A percentile compares a stretch with the other conserved stretches of the same genome.
Evolutionary conservation across 306 rosid species (phyloP).

Genomic region (Quercus alba): DNA sequence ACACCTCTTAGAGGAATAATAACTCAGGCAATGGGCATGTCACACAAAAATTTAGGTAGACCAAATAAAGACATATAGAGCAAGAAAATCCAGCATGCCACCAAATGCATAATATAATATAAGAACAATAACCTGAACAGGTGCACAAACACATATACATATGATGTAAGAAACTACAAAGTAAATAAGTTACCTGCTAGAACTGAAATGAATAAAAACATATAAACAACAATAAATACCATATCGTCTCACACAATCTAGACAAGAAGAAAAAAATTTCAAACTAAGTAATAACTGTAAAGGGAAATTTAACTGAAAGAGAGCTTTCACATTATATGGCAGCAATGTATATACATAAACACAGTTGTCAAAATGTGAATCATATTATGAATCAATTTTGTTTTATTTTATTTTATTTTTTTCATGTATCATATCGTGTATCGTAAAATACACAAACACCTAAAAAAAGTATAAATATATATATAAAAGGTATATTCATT

Average conservation of each 20-base stretch:
- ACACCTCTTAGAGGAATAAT: slow-evolving; percentile 9
- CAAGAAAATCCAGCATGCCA: neutral
- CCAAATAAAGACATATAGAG: neutral
- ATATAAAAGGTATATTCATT: too few species aligned
- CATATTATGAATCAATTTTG: too few species aligned
- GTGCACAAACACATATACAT: neutral
- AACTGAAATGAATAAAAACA: neutral
- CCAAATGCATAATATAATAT: neutral
- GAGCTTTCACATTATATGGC: slow-evolving; percentile 9
- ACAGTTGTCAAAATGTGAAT: too few species aligned
- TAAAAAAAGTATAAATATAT: too few species aligned
- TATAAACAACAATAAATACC: neutral
- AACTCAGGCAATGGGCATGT: neutral
- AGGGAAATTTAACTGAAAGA: slow-evolving; percentile 18
- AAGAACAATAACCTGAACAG: neutral
- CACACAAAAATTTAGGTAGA: neutral
- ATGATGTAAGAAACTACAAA: neutral
- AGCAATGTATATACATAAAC: slow-evolving; percentile 21
- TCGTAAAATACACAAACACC: too few species aligned
- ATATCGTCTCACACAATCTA: neutral
- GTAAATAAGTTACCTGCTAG: neutral
- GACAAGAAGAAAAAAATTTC: slow-evolving; percentile 1
- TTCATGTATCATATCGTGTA: too few species aligned
- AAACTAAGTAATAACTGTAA: slow-evolving; percentile 16
- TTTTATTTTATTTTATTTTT: too few species aligned